A percentile compares a stretch with the other conserved stretches of the same genome.
Conservation (phyloP, 2,329 filamentous ascomycete genomes). For the Alternaria alternata region DNA sequence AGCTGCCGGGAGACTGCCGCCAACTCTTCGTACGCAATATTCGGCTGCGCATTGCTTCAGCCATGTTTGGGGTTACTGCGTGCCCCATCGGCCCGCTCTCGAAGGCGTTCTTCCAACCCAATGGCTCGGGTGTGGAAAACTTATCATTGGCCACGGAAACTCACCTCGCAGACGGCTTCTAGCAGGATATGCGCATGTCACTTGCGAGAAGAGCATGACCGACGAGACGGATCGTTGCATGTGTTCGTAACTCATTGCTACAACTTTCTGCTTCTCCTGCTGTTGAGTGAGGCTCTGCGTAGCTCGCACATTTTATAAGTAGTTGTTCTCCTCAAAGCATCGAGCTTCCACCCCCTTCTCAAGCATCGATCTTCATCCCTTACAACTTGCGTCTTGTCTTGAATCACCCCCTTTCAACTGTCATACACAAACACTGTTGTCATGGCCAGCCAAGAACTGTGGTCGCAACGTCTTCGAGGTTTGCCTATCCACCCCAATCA, state of each 20-base stretch:
- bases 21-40: conserved; percentile 9
- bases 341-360: conserved; percentile 6
- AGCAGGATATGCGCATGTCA: conserved; percentile 21
- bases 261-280: conserved; percentile 8
- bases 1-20: conserved; percentile 3
- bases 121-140: conserved; percentile 18
- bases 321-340: conserved; percentile 4
- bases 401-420: neutral
- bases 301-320: conserved; percentile 15
- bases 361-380: neutral
- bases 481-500: neutral
- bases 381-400: neutral
- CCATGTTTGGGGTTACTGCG: conserved; percentile 11
- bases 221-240: conserved; percentile 29
- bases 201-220: conserved; percentile 30
- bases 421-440: conserved; percentile 2
- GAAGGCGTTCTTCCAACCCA: conserved; percentile 14
- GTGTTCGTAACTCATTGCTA: conserved; percentile 19
- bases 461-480: conserved; percentile 44
- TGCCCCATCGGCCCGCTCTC: conserved; percentile 16
- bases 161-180: conserved; percentile 25
- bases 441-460: conserved; percentile 33
- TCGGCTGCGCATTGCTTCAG: conserved; percentile 5
- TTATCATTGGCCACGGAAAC: conserved; percentile 27
- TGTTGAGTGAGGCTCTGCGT: conserved; percentile 13